These are phyloP conservation scores for Saturnispora sekii DNA, from an alignment of 805 yeast species.

Conservation along the genomic window DNA sequence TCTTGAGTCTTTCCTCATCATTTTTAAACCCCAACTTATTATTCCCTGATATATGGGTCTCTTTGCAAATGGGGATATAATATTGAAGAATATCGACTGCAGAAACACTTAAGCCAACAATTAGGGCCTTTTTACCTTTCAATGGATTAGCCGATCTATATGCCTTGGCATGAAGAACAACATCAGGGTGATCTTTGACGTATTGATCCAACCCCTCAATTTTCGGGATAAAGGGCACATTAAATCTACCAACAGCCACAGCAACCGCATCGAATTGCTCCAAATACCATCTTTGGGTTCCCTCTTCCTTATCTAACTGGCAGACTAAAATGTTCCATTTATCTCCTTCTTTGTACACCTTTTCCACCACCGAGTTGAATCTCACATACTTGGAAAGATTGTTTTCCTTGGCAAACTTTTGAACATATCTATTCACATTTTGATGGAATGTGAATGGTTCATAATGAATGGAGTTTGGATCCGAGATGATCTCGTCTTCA, in stretches of 20 bases:
- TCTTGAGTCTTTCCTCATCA: constrained; percentile 14
- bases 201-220: constrained; percentile 28
- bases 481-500: constrained; percentile 10
- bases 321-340: constrained; percentile 29
- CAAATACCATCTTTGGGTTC: constrained; percentile 29
- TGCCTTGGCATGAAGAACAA: constrained; percentile 21
- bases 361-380: constrained; percentile 28
- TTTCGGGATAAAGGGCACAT: constrained; percentile 32
- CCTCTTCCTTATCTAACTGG: constrained; percentile 7
- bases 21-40: background rate
- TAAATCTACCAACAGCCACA: constrained; percentile 32
- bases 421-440: constrained; percentile 14
- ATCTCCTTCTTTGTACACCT: constrained; percentile 14
- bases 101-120: constrained; percentile 41
- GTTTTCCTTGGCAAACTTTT: constrained; percentile 19
- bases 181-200: constrained; percentile 24
- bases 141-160: constrained; percentile 23
- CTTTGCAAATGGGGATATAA: constrained; percentile 21
- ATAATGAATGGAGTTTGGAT: constrained; percentile 11
- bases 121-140: constrained; percentile 23
- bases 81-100: constrained; percentile 53
- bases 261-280: constrained; percentile 35
- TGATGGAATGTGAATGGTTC: constrained; percentile 16
- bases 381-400: constrained; percentile 25
- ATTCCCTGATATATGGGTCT: constrained; percentile 5